Evolutionary conservation across 2,329 filamentous ascomycete species (phyloP), one percentile per base, ranked within the genome.

Genomic region (Madurella fahalii): DNA sequence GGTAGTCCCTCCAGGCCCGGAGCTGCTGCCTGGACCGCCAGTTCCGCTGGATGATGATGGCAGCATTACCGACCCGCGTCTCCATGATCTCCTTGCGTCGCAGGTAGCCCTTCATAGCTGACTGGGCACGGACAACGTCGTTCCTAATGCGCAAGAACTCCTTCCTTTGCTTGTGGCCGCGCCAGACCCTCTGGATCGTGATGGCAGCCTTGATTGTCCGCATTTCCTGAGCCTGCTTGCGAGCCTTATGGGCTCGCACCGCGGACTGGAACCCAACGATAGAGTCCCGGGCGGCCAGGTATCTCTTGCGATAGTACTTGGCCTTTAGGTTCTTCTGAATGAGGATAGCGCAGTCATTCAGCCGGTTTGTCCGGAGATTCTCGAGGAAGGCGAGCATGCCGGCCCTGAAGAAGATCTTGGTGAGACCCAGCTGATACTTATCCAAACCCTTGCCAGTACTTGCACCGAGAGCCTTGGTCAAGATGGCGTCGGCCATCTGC

Each of bases 331-430:
- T 99, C 85, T 99, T 99, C 73, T 99, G 94, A 53, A 99, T 99
- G 85, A 99, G 89, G 64, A 95, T 89, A 12, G 94, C 94, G 63
- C 92, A 95, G 62, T 91, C 89, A 69, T 95, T 97, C 68, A 99
- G 80, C 56, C 92, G 86, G 61, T 81, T 90, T 12, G 94, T 96
- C 56, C 94, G 85, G 61, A 96, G 79, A 63, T 96, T 96, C 74
- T 99, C 94, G 48, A 99, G 77, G 76, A 96, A 96, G 7, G 94
- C 94, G 64, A 99, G 85, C 94, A 99, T 99, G 72, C 94, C 94
- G 53, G 94, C 94, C 57, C 94, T 88, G 84, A 99, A 99, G 77
- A 99, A 99, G 69, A 99, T 96, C 77, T 99, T 99, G 50, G 93
- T 97, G 62, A 97, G 78, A 74, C 94, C 94, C 61, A 99, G 83